Base-by-base conservation (phyloP, 1,284 basidiomycete genomes). In the Veloboletus limbatus region DNA sequence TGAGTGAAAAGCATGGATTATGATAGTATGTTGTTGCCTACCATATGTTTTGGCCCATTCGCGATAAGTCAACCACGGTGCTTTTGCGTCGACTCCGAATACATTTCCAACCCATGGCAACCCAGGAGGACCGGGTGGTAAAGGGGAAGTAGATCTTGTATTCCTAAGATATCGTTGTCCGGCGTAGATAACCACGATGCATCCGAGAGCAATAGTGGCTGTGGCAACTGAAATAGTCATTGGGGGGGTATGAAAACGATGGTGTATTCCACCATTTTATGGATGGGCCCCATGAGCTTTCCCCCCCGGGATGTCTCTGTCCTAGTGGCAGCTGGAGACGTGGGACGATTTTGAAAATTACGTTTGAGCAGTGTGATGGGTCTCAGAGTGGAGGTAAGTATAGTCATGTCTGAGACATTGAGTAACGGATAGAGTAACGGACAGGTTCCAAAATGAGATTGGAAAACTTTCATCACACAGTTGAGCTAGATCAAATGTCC, bases 21-120 rank as follows among this genome's bases (percentile, higher is more conserved):
- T 13, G 1, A 4, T 17, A 13, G 7, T 10, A 16, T n/a, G 26
- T 4, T 17, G 3, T 24, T 6, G 20, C 39, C 13, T 36, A 45
- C 54, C 54, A 18, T 47, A 59, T 9, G 26, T 40, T 35, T 11
- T 48, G 7, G 43, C 40, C 54, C 51, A 61, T 9, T 56, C 16
- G 10, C 30, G 16, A 26, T 55, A 61, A 13, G 57, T 59, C 18
- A 30, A 22, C 56, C 57, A 58, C 3, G 56, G 57, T 4, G 43
- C 26, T 6, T 38, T 14, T 8, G 35, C 3, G 16, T 59, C 22
- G 7, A 59, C 11, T 20, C 33, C 47, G 14, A 50, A 25, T 3
- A 54, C 43, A 18, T 49, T 49, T n/a, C 48, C 48, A 8, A 49
- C 14, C 28, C 28, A 42, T 8, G 48, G 45, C 24, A 49, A 6